A percentile compares a stretch with the other conserved stretches of the same genome.
These are phyloP conservation scores for Silene coronaria DNA, from an alignment of 179 eudicot species.

Conservation along the genomic window DNA sequence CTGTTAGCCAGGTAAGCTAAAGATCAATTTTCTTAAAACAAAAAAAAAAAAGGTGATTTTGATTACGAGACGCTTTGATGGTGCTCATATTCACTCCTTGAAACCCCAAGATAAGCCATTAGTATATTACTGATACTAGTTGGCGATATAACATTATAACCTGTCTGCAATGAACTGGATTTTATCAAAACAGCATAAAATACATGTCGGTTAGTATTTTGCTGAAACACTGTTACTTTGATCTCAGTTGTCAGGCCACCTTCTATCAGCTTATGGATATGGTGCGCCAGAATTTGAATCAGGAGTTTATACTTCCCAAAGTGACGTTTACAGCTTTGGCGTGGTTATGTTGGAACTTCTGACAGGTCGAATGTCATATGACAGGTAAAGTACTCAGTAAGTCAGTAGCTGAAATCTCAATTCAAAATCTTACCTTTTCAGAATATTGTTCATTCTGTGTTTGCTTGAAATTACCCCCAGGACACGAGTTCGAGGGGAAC, in stretches of 20 bases:
- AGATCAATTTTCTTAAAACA: not conserved
- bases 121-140: no score
- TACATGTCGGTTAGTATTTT: not conserved
- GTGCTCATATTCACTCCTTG: no score
- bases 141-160: no score
- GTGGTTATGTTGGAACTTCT: conserved; percentile 44
- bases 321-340: conserved; percentile 95
- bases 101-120: no score
- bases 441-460: not conserved
- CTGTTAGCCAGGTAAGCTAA: conserved; percentile 71
- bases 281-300: conserved; percentile 97
- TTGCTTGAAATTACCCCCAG: conserved; percentile 24
- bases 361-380: conserved; percentile 84
- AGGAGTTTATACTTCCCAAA: conserved; percentile 67
- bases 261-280: conserved; percentile 74
- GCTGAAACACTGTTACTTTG: conserved; percentile 9
- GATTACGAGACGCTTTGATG: no score
- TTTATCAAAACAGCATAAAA: no score
- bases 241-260: conserved; percentile 80
- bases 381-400: conserved; percentile 51
- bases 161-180: no score
- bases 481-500: conserved; percentile 61
- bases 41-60: no score
- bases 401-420: not conserved
- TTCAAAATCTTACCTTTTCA: not conserved